A percentile compares a stretch with the other conserved stretches of the same genome.
phyloP scores from a whole-genome alignment of 441 rosid species.

The Geranium incanum region DNA sequence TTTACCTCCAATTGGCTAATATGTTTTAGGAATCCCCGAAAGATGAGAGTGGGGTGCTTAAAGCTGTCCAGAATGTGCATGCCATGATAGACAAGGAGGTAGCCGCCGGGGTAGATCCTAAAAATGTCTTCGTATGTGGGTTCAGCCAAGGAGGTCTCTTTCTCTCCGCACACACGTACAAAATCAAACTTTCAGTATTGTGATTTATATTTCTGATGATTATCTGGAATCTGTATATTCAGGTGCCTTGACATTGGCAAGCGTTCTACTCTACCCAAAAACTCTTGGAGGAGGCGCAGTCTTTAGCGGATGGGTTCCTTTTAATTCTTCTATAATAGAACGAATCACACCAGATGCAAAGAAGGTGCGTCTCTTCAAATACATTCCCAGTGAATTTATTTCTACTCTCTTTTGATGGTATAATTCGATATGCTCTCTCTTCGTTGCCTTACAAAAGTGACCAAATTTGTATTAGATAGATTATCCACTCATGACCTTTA shows the following conservation, averaged over 20 bases:
- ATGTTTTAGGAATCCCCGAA: constrained; percentile 52
- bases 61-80: constrained; percentile 68
- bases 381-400: not conserved
- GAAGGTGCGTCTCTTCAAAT: constrained; percentile 34
- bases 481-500: too few relatives aligned
- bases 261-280: constrained; percentile 67
- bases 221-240: constrained; percentile 22
- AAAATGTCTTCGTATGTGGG: constrained; percentile 68
- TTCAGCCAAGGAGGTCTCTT: constrained; percentile 85
- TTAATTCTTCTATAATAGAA: constrained; percentile 45
- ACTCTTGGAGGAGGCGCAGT: constrained; percentile 75
- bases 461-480: too few relatives aligned
- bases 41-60: constrained; percentile 53
- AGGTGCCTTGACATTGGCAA: constrained; percentile 80
- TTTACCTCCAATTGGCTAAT: constrained; percentile 10
- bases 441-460: not conserved
- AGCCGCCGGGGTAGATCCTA: constrained; percentile 50
- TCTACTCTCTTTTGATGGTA: not conserved
- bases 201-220: constrained; percentile 5
- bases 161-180: constrained; percentile 16
- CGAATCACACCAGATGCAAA: constrained; percentile 49
- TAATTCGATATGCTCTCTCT: not conserved
- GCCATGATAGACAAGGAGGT: constrained; percentile 66
- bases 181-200: not conserved
- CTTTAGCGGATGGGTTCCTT: constrained; percentile 85